phyloP scores from a whole-genome alignment of 148 eudicot species.

The Mesembryanthemum crystallinum region DNA sequence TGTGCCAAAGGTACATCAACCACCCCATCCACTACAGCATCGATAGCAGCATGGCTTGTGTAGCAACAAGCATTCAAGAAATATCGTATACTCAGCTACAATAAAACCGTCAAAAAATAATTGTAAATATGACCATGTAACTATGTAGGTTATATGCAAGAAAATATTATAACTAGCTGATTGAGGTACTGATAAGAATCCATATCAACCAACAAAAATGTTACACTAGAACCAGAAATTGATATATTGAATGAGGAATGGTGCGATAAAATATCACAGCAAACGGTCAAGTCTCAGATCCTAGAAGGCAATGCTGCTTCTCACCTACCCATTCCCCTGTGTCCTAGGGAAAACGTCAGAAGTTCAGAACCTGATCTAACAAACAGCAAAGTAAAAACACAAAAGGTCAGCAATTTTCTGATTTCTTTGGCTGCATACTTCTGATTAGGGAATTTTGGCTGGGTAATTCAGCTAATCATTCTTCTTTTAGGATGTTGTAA shows the following conservation, averaged over 20 bases:
- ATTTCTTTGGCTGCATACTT: too few relatives aligned
- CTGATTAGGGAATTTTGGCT: not conserved
- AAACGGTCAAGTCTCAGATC: not conserved
- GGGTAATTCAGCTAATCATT: not conserved
- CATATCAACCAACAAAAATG: not conserved
- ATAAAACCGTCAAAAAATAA: constrained; percentile 16
- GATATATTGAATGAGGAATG: constrained; percentile 13
- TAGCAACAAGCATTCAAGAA: constrained; percentile 37
- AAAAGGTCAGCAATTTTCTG: not conserved
- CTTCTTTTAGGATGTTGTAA: too few relatives aligned
- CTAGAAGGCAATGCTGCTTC: not conserved
- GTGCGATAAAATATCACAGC: not conserved
- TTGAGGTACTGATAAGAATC: constrained; percentile 9
- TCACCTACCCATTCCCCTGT: not conserved
- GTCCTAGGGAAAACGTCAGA: not conserved
- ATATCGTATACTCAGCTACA: constrained; percentile 38
- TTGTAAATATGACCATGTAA: not conserved
- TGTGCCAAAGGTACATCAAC: constrained; percentile 90
- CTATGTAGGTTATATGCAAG: not conserved
- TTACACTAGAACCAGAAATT: not conserved
- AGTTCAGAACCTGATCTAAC: not conserved
- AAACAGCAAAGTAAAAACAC: not conserved
- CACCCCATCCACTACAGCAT: constrained; percentile 42
- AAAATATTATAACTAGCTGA: not conserved
- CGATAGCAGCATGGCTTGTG: constrained; percentile 54